These are phyloP conservation scores for Kwoniella sp. DNA, from an alignment of 768 basidiomycete species.

Conservation along the genomic window DNA sequence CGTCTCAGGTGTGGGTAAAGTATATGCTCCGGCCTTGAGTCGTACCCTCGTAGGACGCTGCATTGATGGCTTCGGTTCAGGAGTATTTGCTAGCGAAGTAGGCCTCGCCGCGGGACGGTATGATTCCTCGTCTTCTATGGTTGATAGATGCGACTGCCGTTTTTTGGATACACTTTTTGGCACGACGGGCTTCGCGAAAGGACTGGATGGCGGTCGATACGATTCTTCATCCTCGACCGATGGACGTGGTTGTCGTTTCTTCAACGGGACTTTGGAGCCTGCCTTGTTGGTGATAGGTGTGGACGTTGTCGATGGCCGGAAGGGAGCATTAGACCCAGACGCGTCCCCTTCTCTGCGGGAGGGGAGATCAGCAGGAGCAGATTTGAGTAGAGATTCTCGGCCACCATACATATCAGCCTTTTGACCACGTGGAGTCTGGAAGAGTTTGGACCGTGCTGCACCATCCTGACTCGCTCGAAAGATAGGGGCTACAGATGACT, in stretches of 20 bases:
- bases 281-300: no score
- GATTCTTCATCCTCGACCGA: background rate
- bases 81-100: background rate
- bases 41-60: slow-evolving; percentile 1
- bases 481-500: no score
- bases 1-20: slow-evolving; percentile 1
- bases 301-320: no score
- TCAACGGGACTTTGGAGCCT: background rate
- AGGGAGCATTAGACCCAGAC: background rate
- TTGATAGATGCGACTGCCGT: no score
- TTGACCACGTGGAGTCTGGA: no score
- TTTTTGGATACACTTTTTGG: no score
- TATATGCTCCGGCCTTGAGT: slow-evolving; percentile 8
- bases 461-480: no score
- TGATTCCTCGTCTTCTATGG: no score
- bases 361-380: background rate
- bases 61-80: background rate
- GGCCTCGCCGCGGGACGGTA: no score
- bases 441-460: no score
- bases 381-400: background rate
- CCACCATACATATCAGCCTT: no score
- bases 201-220: slow-evolving; percentile 2
- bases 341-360: background rate
- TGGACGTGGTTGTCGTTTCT: background rate
- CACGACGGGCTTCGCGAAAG: no score